These are phyloP conservation scores for Cladorrhinum samala DNA, from an alignment of 495 filamentous ascomycete genomes.

Conservation along the genomic window DNA sequence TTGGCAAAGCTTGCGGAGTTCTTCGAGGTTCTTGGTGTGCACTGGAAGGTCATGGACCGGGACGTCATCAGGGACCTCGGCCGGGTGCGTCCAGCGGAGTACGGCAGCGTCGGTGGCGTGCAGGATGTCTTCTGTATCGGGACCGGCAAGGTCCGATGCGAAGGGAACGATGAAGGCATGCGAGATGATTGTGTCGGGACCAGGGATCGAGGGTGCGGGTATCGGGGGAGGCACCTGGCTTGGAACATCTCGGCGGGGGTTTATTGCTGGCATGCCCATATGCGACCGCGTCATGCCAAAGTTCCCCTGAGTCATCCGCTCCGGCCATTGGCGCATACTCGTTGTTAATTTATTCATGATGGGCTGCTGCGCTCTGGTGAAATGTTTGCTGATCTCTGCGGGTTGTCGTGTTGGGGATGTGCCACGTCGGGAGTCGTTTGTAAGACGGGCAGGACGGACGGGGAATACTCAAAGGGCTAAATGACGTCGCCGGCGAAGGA, in stretches of 20 bases:
- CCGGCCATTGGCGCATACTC: slow-evolving; percentile 87
- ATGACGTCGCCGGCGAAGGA: background rate
- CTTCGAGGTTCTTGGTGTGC: slow-evolving; percentile 75
- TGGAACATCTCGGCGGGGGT: slow-evolving; percentile 60
- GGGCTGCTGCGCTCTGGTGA: slow-evolving; percentile 11
- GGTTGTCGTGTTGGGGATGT: slow-evolving; percentile 1
- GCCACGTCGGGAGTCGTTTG: background rate
- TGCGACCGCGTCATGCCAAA: slow-evolving; percentile 71
- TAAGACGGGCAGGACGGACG: background rate
- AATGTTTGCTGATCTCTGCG: slow-evolving; percentile 4
- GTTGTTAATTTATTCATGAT: slow-evolving; percentile 88
- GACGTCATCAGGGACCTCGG: slow-evolving; percentile 72
- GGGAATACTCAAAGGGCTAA: background rate
- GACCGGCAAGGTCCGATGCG: slow-evolving; percentile 80
- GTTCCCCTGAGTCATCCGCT: slow-evolving; percentile 71
- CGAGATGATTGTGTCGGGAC: slow-evolving; percentile 60
- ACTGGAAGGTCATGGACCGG: slow-evolving; percentile 82
- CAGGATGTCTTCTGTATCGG: slow-evolving; percentile 84
- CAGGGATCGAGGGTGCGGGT: slow-evolving; percentile 53
- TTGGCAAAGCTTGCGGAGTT: slow-evolving; percentile 68
- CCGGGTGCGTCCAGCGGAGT: slow-evolving; percentile 85
- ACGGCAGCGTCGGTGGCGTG: slow-evolving; percentile 79
- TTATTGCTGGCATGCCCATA: slow-evolving; percentile 63
- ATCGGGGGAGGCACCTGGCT: slow-evolving; percentile 57
- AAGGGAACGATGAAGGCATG: slow-evolving; percentile 94